Conservation (phyloP, 805 yeast genomes). For the Yamadazyma laniorum region DNA sequence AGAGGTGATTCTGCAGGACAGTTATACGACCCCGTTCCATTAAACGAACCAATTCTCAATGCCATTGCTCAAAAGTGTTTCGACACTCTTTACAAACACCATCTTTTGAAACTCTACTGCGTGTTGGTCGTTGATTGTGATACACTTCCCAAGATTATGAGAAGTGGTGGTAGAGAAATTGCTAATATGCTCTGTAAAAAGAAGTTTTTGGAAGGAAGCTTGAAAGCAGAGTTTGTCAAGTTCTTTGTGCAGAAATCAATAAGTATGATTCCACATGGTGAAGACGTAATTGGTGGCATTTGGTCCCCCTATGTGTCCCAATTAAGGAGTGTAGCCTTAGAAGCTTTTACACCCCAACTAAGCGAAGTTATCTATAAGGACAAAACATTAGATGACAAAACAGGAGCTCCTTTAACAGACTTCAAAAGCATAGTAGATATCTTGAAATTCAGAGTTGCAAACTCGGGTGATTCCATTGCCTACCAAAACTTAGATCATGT, state of each 20-base stretch:
- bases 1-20: slow-evolving; percentile 16
- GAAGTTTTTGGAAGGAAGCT: slow-evolving; percentile 72
- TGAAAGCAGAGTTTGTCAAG: slow-evolving; percentile 77
- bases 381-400: slow-evolving; percentile 72
- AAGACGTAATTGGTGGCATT: slow-evolving; percentile 74
- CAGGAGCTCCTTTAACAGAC: slow-evolving; percentile 69
- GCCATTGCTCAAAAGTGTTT: slow-evolving; percentile 45
- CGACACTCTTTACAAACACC: slow-evolving; percentile 45
- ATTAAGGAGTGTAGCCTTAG: slow-evolving; percentile 58
- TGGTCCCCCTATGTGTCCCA: slow-evolving; percentile 78
- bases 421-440: slow-evolving; percentile 71
- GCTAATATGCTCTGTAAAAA: slow-evolving; percentile 86
- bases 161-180: slow-evolving; percentile 86
- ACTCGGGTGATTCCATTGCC: slow-evolving; percentile 79
- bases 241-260: slow-evolving; percentile 67
- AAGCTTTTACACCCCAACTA: slow-evolving; percentile 67
- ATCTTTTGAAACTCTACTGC: slow-evolving; percentile 77
- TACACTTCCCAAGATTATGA: slow-evolving; percentile 75
- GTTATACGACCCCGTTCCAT: slow-evolving; percentile 36
- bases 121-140: slow-evolving; percentile 77
- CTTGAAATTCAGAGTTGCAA: slow-evolving; percentile 71
- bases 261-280: slow-evolving; percentile 67
- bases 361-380: slow-evolving; percentile 81
- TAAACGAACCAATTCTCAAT: slow-evolving; percentile 43
- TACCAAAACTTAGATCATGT: slow-evolving; percentile 47